Evolutionary conservation across 371 early-diverging fungal species (phyloP).

Genomic region (Batrachochytrium dendrobatidis): DNA sequence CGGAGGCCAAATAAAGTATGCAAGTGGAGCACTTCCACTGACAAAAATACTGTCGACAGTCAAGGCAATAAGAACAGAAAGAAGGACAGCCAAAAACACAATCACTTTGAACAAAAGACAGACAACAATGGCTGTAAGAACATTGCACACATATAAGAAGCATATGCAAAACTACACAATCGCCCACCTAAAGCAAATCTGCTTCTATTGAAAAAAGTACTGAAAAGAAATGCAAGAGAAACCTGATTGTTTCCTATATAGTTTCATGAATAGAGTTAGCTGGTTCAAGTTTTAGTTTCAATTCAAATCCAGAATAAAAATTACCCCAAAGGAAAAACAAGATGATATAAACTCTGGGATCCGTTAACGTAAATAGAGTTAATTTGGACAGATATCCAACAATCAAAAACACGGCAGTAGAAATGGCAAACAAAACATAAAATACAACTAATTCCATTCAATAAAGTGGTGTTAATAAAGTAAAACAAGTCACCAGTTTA

Average conservation of each 20-base stretch:
- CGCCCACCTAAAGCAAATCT: slow-evolving; percentile 35
- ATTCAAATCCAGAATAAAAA: slow-evolving; percentile 42
- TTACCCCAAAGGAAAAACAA: slow-evolving; percentile 60
- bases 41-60: slow-evolving; percentile 35
- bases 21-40: slow-evolving; percentile 17
- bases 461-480: background rate
- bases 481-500: background rate
- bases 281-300: background rate
- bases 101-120: slow-evolving; percentile 9
- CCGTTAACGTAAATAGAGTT: slow-evolving; percentile 50
- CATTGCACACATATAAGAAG: background rate
- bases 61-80: slow-evolving; percentile 47
- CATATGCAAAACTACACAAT: background rate
- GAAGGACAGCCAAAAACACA: slow-evolving; percentile 48
- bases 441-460: slow-evolving; percentile 41
- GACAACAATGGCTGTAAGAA: background rate
- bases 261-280: slow-evolving; percentile 4
- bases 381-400: slow-evolving; percentile 43
- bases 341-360: slow-evolving; percentile 41
- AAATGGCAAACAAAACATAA: slow-evolving; percentile 45
- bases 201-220: slow-evolving; percentile 50
- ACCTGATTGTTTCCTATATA: slow-evolving; percentile 38
- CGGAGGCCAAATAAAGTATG: slow-evolving; percentile 63
- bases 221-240: slow-evolving; percentile 54
- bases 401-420: slow-evolving; percentile 47